Evolutionary conservation across 225 moss, liverwort and hornwort genomes (phyloP).

Genomic region (Physcomitrellopsis africana): DNA sequence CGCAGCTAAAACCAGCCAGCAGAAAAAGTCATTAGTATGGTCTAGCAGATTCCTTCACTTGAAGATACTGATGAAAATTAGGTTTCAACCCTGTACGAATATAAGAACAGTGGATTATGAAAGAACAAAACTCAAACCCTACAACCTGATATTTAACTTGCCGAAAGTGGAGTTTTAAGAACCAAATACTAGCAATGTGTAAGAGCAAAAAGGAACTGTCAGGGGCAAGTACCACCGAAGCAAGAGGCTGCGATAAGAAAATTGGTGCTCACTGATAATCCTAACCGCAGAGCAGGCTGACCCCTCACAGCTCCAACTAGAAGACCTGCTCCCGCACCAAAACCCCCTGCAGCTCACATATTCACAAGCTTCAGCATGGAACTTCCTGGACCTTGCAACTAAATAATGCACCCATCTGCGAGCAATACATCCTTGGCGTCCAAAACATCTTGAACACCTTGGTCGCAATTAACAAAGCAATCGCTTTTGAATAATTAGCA

Average conservation of each 20-base stretch:
- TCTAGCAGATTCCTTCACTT: constrained; percentile 8
- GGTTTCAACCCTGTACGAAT: not conserved
- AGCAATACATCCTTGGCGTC: not conserved
- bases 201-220: constrained; percentile 4
- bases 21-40: constrained; percentile 21
- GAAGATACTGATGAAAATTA: not conserved
- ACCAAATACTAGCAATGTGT: not conserved
- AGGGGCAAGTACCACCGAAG: constrained; percentile 59
- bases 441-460: constrained; percentile 5
- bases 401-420: not conserved
- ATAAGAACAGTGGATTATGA: not conserved
- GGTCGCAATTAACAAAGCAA: constrained; percentile 3
- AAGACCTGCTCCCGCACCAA: constrained; percentile 68
- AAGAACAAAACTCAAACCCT: not conserved
- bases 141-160: not conserved
- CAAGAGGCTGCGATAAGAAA: constrained; percentile 71
- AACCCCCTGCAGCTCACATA: constrained; percentile 48
- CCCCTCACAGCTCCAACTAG: constrained; percentile 61
- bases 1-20: constrained; percentile 51
- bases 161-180: not conserved
- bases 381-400: constrained; percentile 4
- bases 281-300: constrained; percentile 59
- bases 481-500: not conserved
- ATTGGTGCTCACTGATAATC: constrained; percentile 68
- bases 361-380: constrained; percentile 21